phyloP scores from a whole-genome alignment of 2,329 filamentous ascomycete species.

The Cyclaneusma minus region DNA sequence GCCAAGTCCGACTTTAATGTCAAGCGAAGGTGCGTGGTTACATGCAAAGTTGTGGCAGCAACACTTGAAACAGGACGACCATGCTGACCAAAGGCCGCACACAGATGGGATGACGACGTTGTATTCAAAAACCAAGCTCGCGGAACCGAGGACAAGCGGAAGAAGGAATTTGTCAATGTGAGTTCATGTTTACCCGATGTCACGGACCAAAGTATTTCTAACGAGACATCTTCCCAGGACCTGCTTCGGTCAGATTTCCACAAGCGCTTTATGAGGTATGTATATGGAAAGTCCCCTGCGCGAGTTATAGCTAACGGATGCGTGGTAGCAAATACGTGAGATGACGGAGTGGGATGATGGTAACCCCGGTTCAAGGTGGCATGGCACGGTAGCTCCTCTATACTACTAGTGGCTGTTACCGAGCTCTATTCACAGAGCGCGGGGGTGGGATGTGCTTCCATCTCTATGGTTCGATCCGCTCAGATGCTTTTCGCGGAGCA shows the following conservation, averaged over 20 bases:
- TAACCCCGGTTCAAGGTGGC: too few species aligned
- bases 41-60: conserved; percentile 3
- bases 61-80: background rate
- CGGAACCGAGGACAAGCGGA: conserved; percentile 81
- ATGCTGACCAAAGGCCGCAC: conserved; percentile 9
- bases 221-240: conserved; percentile 47
- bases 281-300: conserved; percentile 4
- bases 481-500: too few species aligned
- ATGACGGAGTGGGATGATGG: conserved; percentile 14
- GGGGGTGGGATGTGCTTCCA: too few species aligned
- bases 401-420: too few species aligned
- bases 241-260: conserved; percentile 91
- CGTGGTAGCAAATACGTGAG: conserved; percentile 19
- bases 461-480: too few species aligned
- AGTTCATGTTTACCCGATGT: conserved; percentile 21
- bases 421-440: too few species aligned
- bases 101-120: conserved; percentile 90
- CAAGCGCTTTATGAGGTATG: conserved; percentile 72
- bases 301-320: conserved; percentile 1
- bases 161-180: conserved; percentile 95
- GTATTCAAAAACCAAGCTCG: conserved; percentile 98
- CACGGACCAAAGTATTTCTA: too few species aligned
- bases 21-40: conserved; percentile 43
- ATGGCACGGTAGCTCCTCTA: too few species aligned
- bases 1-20: conserved; percentile 70